phyloP scores from a whole-genome alignment of 805 yeast species.

The Nakazawaea pomicola region DNA sequence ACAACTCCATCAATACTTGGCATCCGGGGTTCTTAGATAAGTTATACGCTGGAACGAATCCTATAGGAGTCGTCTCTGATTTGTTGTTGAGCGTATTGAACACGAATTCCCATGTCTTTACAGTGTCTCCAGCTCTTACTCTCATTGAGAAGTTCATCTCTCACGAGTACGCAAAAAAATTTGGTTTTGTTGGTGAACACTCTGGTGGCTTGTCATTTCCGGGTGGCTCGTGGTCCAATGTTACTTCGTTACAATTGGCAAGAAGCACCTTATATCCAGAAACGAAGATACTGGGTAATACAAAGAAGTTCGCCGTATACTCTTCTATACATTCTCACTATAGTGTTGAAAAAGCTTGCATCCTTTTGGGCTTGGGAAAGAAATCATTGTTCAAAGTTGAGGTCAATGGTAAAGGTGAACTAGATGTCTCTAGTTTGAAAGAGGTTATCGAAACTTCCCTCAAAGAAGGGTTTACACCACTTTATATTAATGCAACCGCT shows the following conservation, averaged over 20 bases:
- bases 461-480: constrained; percentile 59
- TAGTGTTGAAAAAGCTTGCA: constrained; percentile 78
- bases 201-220: constrained; percentile 84
- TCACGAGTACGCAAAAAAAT: constrained; percentile 60
- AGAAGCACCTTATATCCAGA: constrained; percentile 62
- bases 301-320: constrained; percentile 59
- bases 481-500: constrained; percentile 78
- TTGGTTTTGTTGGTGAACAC: constrained; percentile 46
- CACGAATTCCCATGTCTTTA: constrained; percentile 82
- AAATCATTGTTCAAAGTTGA: constrained; percentile 57
- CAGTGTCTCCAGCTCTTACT: constrained; percentile 78
- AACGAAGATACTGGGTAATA: constrained; percentile 60
- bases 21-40: constrained; percentile 82
- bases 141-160: constrained; percentile 68
- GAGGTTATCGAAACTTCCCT: constrained; percentile 35
- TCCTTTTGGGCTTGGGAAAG: constrained; percentile 67
- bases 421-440: constrained; percentile 47
- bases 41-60: constrained; percentile 79
- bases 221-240: constrained; percentile 86
- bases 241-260: constrained; percentile 75
- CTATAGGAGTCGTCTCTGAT: constrained; percentile 76
- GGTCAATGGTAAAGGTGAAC: constrained; percentile 49
- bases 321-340: constrained; percentile 74
- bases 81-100: constrained; percentile 62
- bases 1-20: constrained; percentile 79